Evolutionary conservation across 805 yeast genomes (phyloP).

Genomic region (Candida vartiovaarae): DNA sequence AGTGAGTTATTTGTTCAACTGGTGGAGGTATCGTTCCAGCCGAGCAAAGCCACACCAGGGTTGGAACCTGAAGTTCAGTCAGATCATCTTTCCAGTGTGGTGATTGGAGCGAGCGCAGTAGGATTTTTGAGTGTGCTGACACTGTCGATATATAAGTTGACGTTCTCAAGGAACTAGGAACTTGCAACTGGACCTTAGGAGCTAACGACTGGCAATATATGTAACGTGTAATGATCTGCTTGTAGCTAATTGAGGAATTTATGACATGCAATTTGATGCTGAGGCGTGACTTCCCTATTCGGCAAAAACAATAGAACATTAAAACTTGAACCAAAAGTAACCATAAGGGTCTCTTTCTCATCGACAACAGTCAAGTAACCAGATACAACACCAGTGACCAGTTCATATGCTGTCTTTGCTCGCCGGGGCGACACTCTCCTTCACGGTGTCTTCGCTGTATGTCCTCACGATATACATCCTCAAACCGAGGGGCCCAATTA

Average conservation of each 20-base stretch:
- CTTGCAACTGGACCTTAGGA: too few species aligned
- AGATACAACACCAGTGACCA: too few species aligned
- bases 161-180: conserved; percentile 1
- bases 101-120: conserved; percentile 64
- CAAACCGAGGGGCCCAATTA: conserved; percentile 10
- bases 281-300: too few species aligned
- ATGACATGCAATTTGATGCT: too few species aligned
- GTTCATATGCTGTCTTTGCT: background rate
- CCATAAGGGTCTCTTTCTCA: too few species aligned
- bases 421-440: conserved; percentile 22
- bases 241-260: too few species aligned
- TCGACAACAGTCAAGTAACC: too few species aligned
- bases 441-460: conserved; percentile 36
- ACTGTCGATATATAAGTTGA: conserved; percentile 53
- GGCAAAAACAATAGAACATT: background rate
- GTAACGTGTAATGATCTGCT: too few species aligned
- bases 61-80: conserved; percentile 57
- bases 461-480: conserved; percentile 35
- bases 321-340: background rate
- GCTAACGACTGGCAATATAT: too few species aligned
- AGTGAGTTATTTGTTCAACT: conserved; percentile 80
- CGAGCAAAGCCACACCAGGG: conserved; percentile 73
- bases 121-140: conserved; percentile 59
- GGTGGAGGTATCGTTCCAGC: conserved; percentile 81
- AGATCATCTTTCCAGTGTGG: conserved; percentile 39